Evolutionary conservation across 225 moss, liverwort and hornwort genomes (phyloP), one percentile per base, ranked within the genome.

Genomic region (Bryoerythrophyllum caledonicum): DNA sequence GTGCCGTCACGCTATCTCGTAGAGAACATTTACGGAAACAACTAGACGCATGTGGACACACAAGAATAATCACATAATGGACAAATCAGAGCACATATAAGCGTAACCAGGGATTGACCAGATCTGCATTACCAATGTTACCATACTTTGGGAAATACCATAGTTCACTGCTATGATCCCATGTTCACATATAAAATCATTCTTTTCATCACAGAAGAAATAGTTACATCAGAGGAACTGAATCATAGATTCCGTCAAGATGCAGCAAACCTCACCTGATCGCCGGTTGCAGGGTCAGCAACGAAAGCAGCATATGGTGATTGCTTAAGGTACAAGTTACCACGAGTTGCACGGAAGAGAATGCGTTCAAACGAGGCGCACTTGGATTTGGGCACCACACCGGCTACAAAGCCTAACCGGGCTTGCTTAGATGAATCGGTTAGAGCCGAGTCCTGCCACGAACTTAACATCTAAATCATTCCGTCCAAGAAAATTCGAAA

Each of bases 341-440:
- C 99, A 62, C 95, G 91, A 52, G 93, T 95, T 46, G 99, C 95
- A 65, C 94, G 93, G 68, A 99, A 99, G 35, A 99, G 80, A 76
- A 95, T 95, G 15, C 95, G 94, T 73, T 99, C 99, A 80, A 99
- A 99, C 0, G 93, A 75, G 20, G 75, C 53, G 65, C 88, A 87
- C 71, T 92, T 99, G 16, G 77, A 72, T 86, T 89, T 95, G 27
- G 80, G 82, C 65, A 99, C 90, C 41, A 93, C 58, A 54, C 99
- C 99, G 11, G 88, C 82, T 72, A 92, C 67, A 72, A 91, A 99
- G 2, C 91, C 91, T 67, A 99, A 68, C 57, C 87, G 85, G 38
- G 61, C 80, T 87, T 91, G 82, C 79, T 92, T 91, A 40, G 88
- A 84, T 35, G 90, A 73, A 67, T 90, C 81, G 10, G 78, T 88